Conservation (phyloP, 2,329 filamentous ascomycete genomes). For the Cladosporium sp. region DNA sequence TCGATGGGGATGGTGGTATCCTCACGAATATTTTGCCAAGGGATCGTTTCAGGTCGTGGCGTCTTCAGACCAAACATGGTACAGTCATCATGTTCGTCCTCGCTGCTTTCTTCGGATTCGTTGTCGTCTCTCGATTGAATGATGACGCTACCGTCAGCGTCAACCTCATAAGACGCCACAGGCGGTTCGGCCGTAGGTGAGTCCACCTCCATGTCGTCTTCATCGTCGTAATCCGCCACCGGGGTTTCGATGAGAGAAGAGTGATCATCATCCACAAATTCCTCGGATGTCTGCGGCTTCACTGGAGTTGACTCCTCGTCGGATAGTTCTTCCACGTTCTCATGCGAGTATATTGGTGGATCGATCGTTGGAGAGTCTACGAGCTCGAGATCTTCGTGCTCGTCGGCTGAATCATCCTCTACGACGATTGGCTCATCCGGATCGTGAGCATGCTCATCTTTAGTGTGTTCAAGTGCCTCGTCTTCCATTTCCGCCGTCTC, state of each 20-base stretch:
- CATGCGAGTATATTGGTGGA: not conserved
- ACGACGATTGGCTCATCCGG: constrained; percentile 23
- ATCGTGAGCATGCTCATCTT: constrained; percentile 10
- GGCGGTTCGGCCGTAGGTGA: constrained; percentile 5
- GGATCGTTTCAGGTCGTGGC: constrained; percentile 30
- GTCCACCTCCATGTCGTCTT: constrained; percentile 1
- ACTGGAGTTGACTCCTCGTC: constrained; percentile 4
- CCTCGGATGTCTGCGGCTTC: not conserved
- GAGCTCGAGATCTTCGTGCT: constrained; percentile 2
- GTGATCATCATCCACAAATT: not conserved
- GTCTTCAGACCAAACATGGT: constrained; percentile 18
- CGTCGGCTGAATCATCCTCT: constrained; percentile 20
- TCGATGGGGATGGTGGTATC: constrained; percentile 34
- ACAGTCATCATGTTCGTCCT: constrained; percentile 10
- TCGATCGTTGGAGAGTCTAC: not conserved
- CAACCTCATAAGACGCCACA: constrained; percentile 5
- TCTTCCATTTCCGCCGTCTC: not conserved
- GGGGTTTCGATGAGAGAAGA: constrained; percentile 8
- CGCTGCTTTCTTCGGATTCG: not conserved
- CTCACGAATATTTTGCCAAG: constrained; percentile 34
- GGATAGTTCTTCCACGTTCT: not conserved
- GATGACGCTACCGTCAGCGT: constrained; percentile 5
- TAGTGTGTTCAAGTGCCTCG: not conserved
- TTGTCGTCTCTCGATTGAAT: not conserved
- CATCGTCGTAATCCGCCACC: not conserved